Base-by-base conservation (phyloP, 441 rosid genomes). In the Erodium trifolium region DNA sequence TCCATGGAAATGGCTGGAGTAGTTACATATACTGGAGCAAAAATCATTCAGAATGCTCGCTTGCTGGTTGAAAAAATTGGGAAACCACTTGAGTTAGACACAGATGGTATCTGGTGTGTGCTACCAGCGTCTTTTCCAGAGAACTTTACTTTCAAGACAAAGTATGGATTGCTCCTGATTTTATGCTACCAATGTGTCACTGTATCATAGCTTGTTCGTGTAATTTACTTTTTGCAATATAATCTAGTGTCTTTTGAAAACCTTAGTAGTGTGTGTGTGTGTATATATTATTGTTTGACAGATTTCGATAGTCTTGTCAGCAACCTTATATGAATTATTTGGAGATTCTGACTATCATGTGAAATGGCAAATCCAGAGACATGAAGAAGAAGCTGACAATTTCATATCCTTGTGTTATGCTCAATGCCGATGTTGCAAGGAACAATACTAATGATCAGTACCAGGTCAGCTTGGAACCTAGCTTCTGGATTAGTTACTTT, bases 1-100 rank as follows among this genome's bases (percentile, higher is more conserved):
- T 95, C 99, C 27, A 95, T 92, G 99, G 99, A 95, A 88, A 95
- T 95, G 99, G 99, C 99, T 76, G 98, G 99, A 73, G 99, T 92
- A 67, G 99, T 95, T 77, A 95, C 99, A 17, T 92, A 95, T 78
- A 95, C 98, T 68, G 99, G 99, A 75, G 99, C 98, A 76, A 95
- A 95, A 86, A 95, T 95, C 68, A 95, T 95, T 76, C 99, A 95
- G 79, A 90, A 87, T 79, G 99, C 99, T 73, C 92, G 90, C 69
- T 79, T 92, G 81, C 95, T 95, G 70, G 86, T 95, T 79, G 96
- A 95, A 70, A 88, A 87, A 83, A 95, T 95, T 78, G 99, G 99
- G 81, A 95, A 88, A 80, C 99, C 99, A 67, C 98, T 95, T 81
- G 99, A 95, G 78, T 76, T 95, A 75, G 99, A 95, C 83, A 95